phyloP scores from a whole-genome alignment of 2,329 filamentous ascomycete species.

The Neofusicoccum kwambonambiense region DNA sequence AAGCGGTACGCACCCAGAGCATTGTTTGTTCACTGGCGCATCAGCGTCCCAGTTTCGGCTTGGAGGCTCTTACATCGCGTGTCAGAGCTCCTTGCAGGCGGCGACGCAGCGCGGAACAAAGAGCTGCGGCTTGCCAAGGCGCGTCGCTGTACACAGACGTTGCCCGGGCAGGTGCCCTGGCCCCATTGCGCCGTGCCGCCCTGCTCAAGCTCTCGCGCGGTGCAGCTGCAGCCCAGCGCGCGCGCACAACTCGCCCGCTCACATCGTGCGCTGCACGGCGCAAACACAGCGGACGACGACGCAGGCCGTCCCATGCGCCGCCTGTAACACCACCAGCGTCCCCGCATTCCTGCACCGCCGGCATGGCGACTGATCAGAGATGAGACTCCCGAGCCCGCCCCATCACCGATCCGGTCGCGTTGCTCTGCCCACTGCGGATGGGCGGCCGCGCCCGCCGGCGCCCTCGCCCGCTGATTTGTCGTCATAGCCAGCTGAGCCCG shows the following conservation, averaged over 20 bases:
- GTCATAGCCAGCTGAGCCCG: not conserved
- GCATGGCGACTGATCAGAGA: constrained; percentile 14
- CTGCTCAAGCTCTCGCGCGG: not conserved
- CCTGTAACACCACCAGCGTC: constrained; percentile 9
- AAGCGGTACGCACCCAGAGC: constrained; percentile 2
- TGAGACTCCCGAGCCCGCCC: constrained; percentile 4
- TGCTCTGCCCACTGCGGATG: constrained; percentile 8
- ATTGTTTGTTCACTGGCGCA: constrained; percentile 16
- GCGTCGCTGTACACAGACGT: constrained; percentile 13
- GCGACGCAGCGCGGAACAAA: constrained; percentile 18
- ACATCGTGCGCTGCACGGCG: not conserved
- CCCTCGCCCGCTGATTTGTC: constrained; percentile 13
- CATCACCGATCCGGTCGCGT: constrained; percentile 11
- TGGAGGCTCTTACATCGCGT: constrained; percentile 16
- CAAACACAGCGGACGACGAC: not conserved
- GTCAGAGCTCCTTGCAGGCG: constrained; percentile 17
- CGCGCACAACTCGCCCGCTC: not conserved
- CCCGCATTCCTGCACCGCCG: constrained; percentile 14
- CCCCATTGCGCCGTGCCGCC: not conserved
- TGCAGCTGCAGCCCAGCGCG: constrained; percentile 7
- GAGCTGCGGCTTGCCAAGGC: constrained; percentile 13
- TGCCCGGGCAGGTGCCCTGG: constrained; percentile 17
- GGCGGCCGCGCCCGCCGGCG: not conserved
- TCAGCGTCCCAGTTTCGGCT: constrained; percentile 5
- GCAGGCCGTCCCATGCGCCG: constrained; percentile 14